Base-by-base conservation (phyloP, 805 yeast genomes). In the Starmerella asiatica region DNA sequence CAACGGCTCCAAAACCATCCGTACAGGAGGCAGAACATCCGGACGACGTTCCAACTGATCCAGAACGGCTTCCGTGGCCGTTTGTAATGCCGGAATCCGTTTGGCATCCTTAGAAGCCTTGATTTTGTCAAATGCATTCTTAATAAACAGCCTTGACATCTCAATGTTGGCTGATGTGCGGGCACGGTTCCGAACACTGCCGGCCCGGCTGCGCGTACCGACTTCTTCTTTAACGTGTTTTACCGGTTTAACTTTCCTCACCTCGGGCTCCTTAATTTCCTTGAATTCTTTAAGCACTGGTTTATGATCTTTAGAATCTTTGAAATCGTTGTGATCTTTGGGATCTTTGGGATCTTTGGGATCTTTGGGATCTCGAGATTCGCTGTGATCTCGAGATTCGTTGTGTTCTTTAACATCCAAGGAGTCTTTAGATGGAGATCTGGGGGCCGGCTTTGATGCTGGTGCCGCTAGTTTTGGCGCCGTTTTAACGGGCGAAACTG, bases 1-100 rank as follows among this genome's bases (percentile, higher is more conserved):
- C 51, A 88, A 65, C 0, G 94, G 81, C 43, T 81, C 88, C 56
- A 85, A 82, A 11, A 88, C 67, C n/a, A 69, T 59, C 21, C 60
- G 49, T 0, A 77, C 68, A 33, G 69, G 63, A 29, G 75, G 67
- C 42, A 52, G 47, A 18, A 28, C 58, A 39, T 45, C 49, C 34
- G 51, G 49, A 40, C 24, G 53, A 33, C 46, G 56, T 43, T 37
- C 44, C 27, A 44, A 47, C 54, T 40, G 45, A 41, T 56, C 55
- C 8, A 60, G 37, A 1, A 63, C 69, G 32, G 54, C 53, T 18
- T 48, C 45, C 14, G 61, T 53, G 15, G 67, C 60, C 21, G 48
- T 50, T 29, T 54, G 57, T 46, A 56, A 61, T 29, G 60, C 63
- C 1, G 65, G 56, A 42, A 64, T 59, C 44, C 71, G 69, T 44